Evolutionary conservation across 192 early-diverging fungal genomes (phyloP), one percentile per base, ranked within the genome.

Genomic region (Backusella parvicylindrica): DNA sequence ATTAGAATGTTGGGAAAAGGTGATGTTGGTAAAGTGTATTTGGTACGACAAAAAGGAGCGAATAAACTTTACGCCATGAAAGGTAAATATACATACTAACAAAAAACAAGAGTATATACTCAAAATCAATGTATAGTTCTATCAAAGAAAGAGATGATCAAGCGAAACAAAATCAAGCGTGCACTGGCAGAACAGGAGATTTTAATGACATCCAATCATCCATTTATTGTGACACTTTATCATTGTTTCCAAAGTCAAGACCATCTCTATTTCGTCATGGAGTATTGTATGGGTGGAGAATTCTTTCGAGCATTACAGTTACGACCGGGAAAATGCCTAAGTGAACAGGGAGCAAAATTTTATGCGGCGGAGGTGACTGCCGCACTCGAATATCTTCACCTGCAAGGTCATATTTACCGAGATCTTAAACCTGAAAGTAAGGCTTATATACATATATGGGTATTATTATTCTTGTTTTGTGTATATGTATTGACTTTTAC

Each of bases 391-490:
- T 99, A 97, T 76, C 84, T 99, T 70, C 98, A 99, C 80, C 85
- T 97, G 30, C 94, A 94, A 82, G 98, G 97, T 2, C 97, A 96
- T 74, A 97, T 99, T 71, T 99, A 99, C 84, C 85, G 98, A 35
- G 98, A 99, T 82, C 87, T 99, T 53, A 99, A 99, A 80, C 98
- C 98, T 32, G 98, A 98, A 77, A 98, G 91, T 93, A 86, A 86
- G 50, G 21, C 18, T 90, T 85, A 72, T 69, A 65, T 66, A 37
- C 6, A 67, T 41, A 66, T 84, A 79, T 83, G 11, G 12, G 64
- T 68, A n/a, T 23, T 28, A 6, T 9, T n/a, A 41, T 26, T 28
- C 1, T 23, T 56, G 7, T 6, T 18, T 30, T 26, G 73, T 28
- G 67, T 65, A 72, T 40, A 38, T 47, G 64, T 32, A 75, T 50